phyloP scores from a whole-genome alignment of 306 rosid genomes.

The Ziziphus jujuba region DNA sequence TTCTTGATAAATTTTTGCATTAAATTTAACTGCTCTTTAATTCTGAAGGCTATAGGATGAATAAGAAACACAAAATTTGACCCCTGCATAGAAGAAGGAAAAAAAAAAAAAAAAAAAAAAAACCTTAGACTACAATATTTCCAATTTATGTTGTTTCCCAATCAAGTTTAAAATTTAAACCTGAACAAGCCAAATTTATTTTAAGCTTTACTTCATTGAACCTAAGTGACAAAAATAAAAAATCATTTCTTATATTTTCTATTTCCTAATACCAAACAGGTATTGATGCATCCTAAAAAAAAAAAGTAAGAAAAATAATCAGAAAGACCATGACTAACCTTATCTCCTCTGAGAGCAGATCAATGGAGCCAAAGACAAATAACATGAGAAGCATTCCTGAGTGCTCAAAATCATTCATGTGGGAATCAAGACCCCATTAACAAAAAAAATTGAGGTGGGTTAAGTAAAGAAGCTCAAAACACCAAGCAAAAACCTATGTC shows the following conservation, averaged over 20 bases:
- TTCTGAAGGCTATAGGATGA: no score
- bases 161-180: no score
- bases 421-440: conserved; percentile 63
- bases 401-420: conserved; percentile 95
- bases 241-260: no score
- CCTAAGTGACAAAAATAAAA: background rate
- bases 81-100: background rate
- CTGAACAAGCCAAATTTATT: no score
- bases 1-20: no score
- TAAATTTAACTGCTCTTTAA: no score
- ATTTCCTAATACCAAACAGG: background rate
- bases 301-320: background rate
- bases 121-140: no score
- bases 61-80: background rate
- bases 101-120: no score
- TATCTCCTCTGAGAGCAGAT: conserved; percentile 62
- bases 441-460: conserved; percentile 81
- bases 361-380: conserved; percentile 67
- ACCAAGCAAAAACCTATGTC: conserved; percentile 14
- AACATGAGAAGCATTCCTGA: conserved; percentile 98
- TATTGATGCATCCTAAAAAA: background rate
- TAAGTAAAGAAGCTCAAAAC: conserved; percentile 74
- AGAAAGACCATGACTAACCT: conserved; percentile 69
- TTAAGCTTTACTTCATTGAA: no score
- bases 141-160: background rate